Percentiles rank a stretch among this genome's conserved stretches.
Conservation (phyloP, 495 filamentous ascomycete species). For the Annulohypoxylon moriforme region DNA sequence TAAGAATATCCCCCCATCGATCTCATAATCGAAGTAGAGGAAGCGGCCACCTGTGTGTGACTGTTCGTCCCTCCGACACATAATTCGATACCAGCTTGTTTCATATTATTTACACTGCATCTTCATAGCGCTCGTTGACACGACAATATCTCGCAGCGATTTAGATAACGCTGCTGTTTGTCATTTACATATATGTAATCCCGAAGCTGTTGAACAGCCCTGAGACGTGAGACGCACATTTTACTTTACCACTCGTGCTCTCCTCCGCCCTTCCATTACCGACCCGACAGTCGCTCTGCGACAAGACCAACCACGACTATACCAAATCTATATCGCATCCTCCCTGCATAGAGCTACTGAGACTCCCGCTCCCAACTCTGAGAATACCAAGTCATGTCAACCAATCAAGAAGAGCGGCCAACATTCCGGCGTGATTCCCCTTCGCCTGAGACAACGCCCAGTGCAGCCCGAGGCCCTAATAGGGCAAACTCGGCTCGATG, state of each 20-base stretch:
- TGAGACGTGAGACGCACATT: constrained; percentile 24
- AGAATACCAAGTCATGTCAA: constrained; percentile 46
- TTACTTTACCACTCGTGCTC: constrained; percentile 16
- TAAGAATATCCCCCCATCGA: constrained; percentile 31
- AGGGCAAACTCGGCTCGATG: constrained; percentile 73
- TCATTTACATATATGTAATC: constrained; percentile 28
- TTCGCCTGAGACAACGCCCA: constrained; percentile 74
- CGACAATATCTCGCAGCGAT: constrained; percentile 9
- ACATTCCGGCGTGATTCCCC: constrained; percentile 63
- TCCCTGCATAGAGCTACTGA: not conserved
- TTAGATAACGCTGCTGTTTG: constrained; percentile 14
- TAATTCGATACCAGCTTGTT: constrained; percentile 27
- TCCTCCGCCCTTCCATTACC: constrained; percentile 17
- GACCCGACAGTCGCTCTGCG: constrained; percentile 16
- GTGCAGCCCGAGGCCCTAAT: constrained; percentile 70
- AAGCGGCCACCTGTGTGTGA: constrained; percentile 26
- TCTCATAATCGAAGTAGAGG: constrained; percentile 30
- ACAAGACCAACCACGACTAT: constrained; percentile 12
- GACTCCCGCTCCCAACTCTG: not conserved
- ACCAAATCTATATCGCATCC: constrained; percentile 4
- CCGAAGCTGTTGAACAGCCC: constrained; percentile 43
- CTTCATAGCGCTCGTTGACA: constrained; percentile 4
- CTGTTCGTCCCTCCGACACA: constrained; percentile 36
- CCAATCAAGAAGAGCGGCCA: constrained; percentile 50
- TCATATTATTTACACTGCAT: constrained; percentile 33